phyloP scores from a whole-genome alignment of 1,284 basidiomycete species.

The Fomitopsis palustris region DNA sequence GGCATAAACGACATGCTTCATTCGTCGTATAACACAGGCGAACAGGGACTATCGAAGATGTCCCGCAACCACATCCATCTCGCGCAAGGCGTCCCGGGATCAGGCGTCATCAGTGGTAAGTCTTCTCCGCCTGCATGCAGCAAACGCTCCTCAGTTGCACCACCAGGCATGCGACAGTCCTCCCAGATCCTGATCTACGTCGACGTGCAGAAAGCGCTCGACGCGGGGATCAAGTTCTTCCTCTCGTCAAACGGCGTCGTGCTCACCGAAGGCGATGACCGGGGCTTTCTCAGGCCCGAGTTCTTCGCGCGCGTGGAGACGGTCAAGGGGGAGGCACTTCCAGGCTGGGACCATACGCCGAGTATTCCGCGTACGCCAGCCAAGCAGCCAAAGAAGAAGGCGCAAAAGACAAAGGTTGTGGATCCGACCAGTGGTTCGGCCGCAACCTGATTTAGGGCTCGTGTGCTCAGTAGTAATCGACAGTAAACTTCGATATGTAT shows the following conservation, averaged over 20 bases:
- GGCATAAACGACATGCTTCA: background rate
- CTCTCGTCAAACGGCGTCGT: conserved; percentile 84
- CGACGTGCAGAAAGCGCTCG: conserved; percentile 67
- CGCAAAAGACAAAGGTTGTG: background rate
- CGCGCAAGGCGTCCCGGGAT: conserved; percentile 65
- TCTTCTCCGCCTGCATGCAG: background rate
- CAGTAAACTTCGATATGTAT: too few relatives aligned
- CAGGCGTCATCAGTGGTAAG: conserved; percentile 73
- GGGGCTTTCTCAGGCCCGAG: conserved; percentile 49
- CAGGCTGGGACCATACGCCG: conserved; percentile 30
- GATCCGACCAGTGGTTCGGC: too few relatives aligned
- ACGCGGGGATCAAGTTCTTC: conserved; percentile 68
- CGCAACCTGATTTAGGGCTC: too few relatives aligned
- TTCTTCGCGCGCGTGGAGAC: conserved; percentile 66
- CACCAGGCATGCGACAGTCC: conserved; percentile 70
- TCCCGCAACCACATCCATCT: conserved; percentile 86
- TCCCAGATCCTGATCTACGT: conserved; percentile 77
- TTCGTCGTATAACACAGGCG: conserved; percentile 34
- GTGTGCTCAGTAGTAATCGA: too few relatives aligned
- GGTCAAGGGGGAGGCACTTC: conserved; percentile 27
- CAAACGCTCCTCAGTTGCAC: background rate
- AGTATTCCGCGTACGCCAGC: background rate
- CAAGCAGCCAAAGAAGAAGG: background rate
- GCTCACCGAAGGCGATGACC: conserved; percentile 67
- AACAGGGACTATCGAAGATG: conserved; percentile 81